Evolutionary conservation across 192 early-diverging fungal species (phyloP), one percentile per base, ranked within the genome.

Genomic region (Globomyces pollinis-pini): DNA sequence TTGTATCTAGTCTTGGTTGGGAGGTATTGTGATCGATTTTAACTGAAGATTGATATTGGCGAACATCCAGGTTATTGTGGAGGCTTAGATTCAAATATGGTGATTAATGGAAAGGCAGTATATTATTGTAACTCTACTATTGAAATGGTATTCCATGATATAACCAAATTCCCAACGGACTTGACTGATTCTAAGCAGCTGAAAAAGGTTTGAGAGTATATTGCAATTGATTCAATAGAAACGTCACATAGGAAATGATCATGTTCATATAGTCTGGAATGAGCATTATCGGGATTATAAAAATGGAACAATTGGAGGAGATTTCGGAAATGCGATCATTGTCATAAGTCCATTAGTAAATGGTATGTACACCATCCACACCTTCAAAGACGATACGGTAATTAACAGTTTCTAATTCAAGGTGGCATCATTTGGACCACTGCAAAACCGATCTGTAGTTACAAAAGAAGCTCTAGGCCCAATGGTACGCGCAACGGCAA

Each of bases 221-320:
- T n/a, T n/a, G n/a, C n/a, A n/a, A n/a, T n/a, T n/a, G n/a, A n/a
- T n/a, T n/a, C n/a, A n/a, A n/a, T n/a, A n/a, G 89, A 98, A 98
- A 85, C 86, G 96, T 11, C 96, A 99, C 60, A 89, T 99, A 67
- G 96, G 96, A 26, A 99, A 99, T 64, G 94, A 99, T 61, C 94
- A 96, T 65, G 90, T 99, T 5, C 96, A 99, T 60, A 91, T 99
- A 44, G 78, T 99, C 8, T 99, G 93, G 93, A 96, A 95, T 64
- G 96, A 99, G 64, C 89, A 95, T 52, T 71, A 77, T 34, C 78
- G 89, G 59, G 86, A 90, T 30, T 99, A 96, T 65, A 74, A 86
- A 28, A 79, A 82, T 16, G 80, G 79, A 31, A 99, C 96, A 0
- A 96, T 99, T 44, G 89, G 90, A 2, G 96, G 96, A 45, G 96